Base-by-base conservation (phyloP, 805 yeast genomes). In the Ogataea populi-albae region DNA sequence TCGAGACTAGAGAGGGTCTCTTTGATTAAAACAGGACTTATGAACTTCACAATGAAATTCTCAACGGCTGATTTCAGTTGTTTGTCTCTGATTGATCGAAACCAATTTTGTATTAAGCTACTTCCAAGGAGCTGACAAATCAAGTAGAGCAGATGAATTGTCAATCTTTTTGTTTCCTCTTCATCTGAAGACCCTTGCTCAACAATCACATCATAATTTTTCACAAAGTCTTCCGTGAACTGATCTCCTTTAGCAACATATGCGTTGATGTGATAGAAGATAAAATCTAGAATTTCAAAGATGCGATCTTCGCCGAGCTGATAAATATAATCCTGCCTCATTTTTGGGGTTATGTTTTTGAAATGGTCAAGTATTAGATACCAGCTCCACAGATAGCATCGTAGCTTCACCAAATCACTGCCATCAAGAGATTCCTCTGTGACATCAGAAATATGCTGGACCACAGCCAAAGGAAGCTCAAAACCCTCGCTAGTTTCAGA, bases 51-150 rank as follows among this genome's bases (percentile, higher is more conserved):
- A 1, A 89, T 75, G 46, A 84, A 81, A 32, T 65, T 71, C 38
- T 84, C 91, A 30, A 86, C 67, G 24, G 67, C 65, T 5, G 65
- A 53, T 48, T 81, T 84, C 42, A 76, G 59, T 30, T 81, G 82
- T 38, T 79, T 73, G 52, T 84, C 84, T 45, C 87, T 73, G 22
- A 87, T 68, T 12, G 75, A 75, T 35, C 75, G 66, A 62, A 70
- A 88, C 95, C 95, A 89, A 10, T 60, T 58, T 49, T 79, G 82
- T 2, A 73, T 73, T 12, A 67, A 54, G 3, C 82, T 71, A 1
- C 86, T 84, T 2, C 86, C 85, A 29, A 77, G 62, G 44, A 69
- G 64, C 30, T 64, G 60, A 50, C 79, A 66, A 3, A 73, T 49
- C 29, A 66, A 57, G 51, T 68, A 82, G 43, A 71, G 73, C 30